A percentile compares a stretch with the other conserved stretches of the same genome.
Conservation (phyloP, 768 basidiomycete species). For the Zangia roseola region DNA sequence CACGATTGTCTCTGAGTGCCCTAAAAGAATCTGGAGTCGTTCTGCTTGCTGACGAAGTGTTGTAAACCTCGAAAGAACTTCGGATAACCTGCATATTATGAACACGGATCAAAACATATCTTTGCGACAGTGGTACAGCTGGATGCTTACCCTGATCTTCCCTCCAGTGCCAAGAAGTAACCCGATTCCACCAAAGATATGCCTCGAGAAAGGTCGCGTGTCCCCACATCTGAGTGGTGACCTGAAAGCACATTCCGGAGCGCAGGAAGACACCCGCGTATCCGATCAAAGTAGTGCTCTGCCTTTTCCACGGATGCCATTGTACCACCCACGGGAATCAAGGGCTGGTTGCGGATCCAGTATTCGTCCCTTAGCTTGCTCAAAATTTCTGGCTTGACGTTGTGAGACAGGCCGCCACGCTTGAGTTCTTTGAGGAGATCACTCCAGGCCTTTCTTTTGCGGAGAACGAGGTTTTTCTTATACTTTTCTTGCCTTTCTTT, state of each 20-base stretch:
- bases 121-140: background rate
- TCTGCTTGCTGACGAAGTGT: constrained; percentile 13
- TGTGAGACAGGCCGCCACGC: constrained; percentile 68
- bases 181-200: constrained; percentile 76
- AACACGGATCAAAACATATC: background rate
- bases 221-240: constrained; percentile 81
- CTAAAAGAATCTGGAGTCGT: constrained; percentile 22
- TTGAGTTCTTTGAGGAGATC: constrained; percentile 90
- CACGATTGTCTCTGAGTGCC: constrained; percentile 18
- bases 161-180: constrained; percentile 62
- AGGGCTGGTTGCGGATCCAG: constrained; percentile 68
- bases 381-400: constrained; percentile 69
- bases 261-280: constrained; percentile 62
- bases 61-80: constrained; percentile 15
- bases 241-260: constrained; percentile 58
- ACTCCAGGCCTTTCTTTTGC: constrained; percentile 88
- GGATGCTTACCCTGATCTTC: constrained; percentile 59
- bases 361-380: constrained; percentile 49
- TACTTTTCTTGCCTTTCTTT: constrained; percentile 58
- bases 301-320: constrained; percentile 37
- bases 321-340: constrained; percentile 27
- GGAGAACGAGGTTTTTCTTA: constrained; percentile 68
- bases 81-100: constrained; percentile 15
- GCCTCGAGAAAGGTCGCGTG: constrained; percentile 84
- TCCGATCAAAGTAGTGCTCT: constrained; percentile 64